Evolutionary conservation across 2,329 filamentous ascomycete species (phyloP).

Genomic region (Paecilomyces sp.): DNA sequence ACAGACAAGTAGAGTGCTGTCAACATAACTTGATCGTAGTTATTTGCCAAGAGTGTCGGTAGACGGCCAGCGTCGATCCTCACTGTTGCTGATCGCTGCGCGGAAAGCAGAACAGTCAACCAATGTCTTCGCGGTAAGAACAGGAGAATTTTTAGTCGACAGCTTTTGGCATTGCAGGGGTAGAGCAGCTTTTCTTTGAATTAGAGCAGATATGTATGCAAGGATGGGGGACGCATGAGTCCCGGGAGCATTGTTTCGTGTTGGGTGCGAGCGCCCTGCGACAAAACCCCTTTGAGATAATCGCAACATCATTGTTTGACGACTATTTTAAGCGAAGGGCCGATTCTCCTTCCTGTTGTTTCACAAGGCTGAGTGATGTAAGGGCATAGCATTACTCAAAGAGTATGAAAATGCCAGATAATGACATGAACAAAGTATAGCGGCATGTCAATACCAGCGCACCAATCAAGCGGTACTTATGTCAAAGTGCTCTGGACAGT

Average conservation of each 20-base stretch:
- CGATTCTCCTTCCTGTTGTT: neutral
- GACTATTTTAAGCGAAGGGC: neutral
- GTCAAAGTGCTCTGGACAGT: neutral
- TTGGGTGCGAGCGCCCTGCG: neutral
- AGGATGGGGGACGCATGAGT: neutral
- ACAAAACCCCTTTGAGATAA: neutral
- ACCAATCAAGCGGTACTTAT: neutral
- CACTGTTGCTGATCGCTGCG: neutral
- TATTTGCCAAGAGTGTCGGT: neutral
- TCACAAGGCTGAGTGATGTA: neutral
- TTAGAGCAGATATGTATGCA: neutral
- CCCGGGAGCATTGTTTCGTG: neutral
- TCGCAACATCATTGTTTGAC: neutral
- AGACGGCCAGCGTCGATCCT: neutral
- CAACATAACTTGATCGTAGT: neutral
- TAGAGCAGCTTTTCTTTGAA: neutral
- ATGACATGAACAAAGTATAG: neutral
- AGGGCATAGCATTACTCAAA: neutral
- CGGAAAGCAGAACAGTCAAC: neutral
- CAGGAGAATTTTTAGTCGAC: neutral
- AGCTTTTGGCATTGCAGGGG: neutral
- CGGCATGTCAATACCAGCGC: neutral
- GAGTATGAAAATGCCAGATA: neutral
- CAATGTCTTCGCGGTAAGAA: neutral
- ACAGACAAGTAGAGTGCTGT: neutral